Base-by-base conservation (phyloP, 345 rosid species). In the Populus nigra region DNA sequence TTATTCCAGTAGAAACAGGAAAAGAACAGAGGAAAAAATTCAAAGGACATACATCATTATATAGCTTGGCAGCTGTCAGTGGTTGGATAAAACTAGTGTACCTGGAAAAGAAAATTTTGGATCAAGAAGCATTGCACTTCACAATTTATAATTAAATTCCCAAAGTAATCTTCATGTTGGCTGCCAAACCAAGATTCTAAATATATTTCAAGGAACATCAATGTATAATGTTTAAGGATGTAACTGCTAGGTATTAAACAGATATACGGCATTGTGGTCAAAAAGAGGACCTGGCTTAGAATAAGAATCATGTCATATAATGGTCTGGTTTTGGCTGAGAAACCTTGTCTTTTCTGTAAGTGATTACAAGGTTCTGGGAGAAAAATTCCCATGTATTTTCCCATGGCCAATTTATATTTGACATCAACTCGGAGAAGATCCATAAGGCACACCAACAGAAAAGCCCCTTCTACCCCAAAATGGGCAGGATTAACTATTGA, bases 1-100 rank as follows among this genome's bases (percentile, higher is more conserved):
- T 35, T 38, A 33, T 78, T 43, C 38, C n/a, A n/a, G 18, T 8
- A 17, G n/a, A 68, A 47, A n/a, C 59, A 49, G 67, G 66, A 73
- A 72, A 59, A 57, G 27, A 5, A 55, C 18, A 59, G 25, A 3
- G 20, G 5, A 36, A n/a, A 39, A 65, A 55, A 45, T 67, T 31
- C 31, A 72, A 81, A 80, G 67, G 59, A 71, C 88, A 65, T 87
- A 92, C 99, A 82, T 92, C 97, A 78, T 92, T 92, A 84, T 92
- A 90, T 55, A 96, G 87, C 87, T 94, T 96, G 17, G 97, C 89
- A 74, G 97, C 90, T 65, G 98, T 91, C 76, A 94, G 84, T 18
- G 99, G 99, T 73, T 96, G 98, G 78, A 96, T 89, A 86, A 92
- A 96, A 84, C 98, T 96, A 69, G 98, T 93, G 86, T 96, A 96